A percentile compares a stretch with the other conserved stretches of the same genome.
phyloP scores from a whole-genome alignment of 805 yeast genomes.

The Zygosaccharomyces siamensis region DNA sequence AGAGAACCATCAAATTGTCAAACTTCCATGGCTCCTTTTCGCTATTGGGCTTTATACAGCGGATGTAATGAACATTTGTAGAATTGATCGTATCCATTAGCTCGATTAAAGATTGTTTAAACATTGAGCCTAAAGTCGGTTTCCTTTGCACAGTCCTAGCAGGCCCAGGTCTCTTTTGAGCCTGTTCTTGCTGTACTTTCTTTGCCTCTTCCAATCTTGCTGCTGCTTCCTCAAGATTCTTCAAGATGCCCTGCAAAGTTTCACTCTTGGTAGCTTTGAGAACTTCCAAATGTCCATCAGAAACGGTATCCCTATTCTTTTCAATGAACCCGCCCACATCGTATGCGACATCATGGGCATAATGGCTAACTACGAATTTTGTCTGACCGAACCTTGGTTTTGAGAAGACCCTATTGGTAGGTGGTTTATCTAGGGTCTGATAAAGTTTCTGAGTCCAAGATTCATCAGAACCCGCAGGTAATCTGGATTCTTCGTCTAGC shows the following conservation, averaged over 20 bases:
- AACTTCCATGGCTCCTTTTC: conserved; percentile 92
- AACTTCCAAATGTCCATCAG: conserved; percentile 89
- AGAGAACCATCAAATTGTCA: conserved; percentile 92
- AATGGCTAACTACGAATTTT: conserved; percentile 85
- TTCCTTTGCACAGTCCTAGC: conserved; percentile 56
- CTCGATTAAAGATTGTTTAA: conserved; percentile 86
- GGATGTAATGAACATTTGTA: conserved; percentile 92
- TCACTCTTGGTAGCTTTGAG: conserved; percentile 64
- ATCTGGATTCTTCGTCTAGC: conserved; percentile 90
- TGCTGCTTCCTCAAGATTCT: conserved; percentile 56
- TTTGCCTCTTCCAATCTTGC: conserved; percentile 39
- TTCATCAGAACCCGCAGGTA: conserved; percentile 90
- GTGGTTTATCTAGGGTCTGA: conserved; percentile 74
- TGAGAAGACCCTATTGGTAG: conserved; percentile 71
- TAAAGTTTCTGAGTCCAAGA: conserved; percentile 90
- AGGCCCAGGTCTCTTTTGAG: conserved; percentile 36
- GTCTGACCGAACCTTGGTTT: conserved; percentile 93
- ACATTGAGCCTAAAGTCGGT: conserved; percentile 92
- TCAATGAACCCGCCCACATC: conserved; percentile 94
- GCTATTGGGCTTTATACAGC: conserved; percentile 97
- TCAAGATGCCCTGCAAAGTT: conserved; percentile 59
- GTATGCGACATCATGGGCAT: conserved; percentile 90
- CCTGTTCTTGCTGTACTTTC: conserved; percentile 35
- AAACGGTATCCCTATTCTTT: conserved; percentile 94
- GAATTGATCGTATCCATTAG: conserved; percentile 89